Conservation (phyloP, 2,329 filamentous ascomycete genomes). For the Orbilia ellipsospora region DNA sequence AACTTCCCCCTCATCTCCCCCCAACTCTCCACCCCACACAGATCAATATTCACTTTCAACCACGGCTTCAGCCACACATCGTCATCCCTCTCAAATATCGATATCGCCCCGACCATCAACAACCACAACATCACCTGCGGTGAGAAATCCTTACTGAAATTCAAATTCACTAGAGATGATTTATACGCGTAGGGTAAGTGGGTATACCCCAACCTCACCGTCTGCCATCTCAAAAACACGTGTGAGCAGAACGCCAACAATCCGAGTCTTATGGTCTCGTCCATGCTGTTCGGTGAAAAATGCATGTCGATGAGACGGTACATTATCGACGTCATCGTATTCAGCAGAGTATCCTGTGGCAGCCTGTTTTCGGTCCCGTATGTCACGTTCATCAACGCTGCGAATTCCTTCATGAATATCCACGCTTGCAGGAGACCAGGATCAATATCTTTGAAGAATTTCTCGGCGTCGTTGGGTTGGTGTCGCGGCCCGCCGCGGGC, state of each 20-base stretch:
- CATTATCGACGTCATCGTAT: conserved; percentile 63
- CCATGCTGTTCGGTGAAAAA: conserved; percentile 58
- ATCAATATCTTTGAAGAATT: conserved; percentile 55
- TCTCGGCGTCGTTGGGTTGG: conserved; percentile 2
- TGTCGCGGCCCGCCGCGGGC: not conserved
- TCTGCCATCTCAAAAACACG: conserved; percentile 61
- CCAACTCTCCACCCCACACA: conserved; percentile 56
- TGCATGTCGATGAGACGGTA: conserved; percentile 63
- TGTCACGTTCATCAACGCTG: conserved; percentile 59
- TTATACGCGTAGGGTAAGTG: conserved; percentile 56
- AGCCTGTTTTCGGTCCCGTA: conserved; percentile 56
- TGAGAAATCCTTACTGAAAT: conserved; percentile 32
- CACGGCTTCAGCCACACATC: conserved; percentile 57
- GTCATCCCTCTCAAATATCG: conserved; percentile 57
- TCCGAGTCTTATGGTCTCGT: conserved; percentile 63
- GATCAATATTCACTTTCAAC: conserved; percentile 55
- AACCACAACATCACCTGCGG: conserved; percentile 59
- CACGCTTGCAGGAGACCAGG: conserved; percentile 57
- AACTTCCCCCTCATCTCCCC: conserved; percentile 57
- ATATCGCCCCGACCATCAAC: conserved; percentile 58
- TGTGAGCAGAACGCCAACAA: conserved; percentile 62
- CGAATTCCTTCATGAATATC: conserved; percentile 59
- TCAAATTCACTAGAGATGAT: conserved; percentile 42
- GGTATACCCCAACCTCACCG: conserved; percentile 41
- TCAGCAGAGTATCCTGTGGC: conserved; percentile 55